These are phyloP conservation scores for Leucosporidium scottii DNA, from an alignment of 768 basidiomycete species.

Conservation along the genomic window DNA sequence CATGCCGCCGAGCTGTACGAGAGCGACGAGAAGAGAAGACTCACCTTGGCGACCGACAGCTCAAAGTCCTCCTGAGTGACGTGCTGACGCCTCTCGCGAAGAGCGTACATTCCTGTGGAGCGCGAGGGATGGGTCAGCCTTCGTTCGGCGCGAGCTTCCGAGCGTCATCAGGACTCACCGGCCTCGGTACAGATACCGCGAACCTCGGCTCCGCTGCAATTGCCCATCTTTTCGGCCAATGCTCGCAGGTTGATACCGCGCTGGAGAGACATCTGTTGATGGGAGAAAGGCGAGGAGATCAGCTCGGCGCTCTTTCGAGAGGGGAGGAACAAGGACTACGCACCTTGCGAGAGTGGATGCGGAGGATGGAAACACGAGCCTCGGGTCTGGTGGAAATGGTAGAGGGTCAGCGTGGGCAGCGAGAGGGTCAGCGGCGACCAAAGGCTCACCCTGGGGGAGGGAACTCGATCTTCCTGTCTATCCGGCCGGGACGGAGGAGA, in stretches of 20 bases:
- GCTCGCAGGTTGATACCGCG: conserved; percentile 94
- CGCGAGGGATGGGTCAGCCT: background rate
- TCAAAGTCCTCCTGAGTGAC: conserved; percentile 99
- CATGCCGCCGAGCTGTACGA: background rate
- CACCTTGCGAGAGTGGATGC: conserved; percentile 84
- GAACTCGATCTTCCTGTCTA: conserved; percentile 97
- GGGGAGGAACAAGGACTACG: no score
- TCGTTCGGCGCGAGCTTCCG: background rate
- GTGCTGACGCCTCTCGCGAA: conserved; percentile 89
- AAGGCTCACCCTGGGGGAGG: conserved; percentile 67
- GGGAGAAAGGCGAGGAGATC: background rate
- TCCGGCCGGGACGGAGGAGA: conserved; percentile 84
- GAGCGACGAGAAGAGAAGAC: conserved; percentile 25
- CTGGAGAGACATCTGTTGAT: conserved; percentile 82
- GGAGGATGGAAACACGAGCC: conserved; percentile 90
- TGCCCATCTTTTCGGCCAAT: conserved; percentile 98
- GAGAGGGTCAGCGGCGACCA: background rate
- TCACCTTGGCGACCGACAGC: conserved; percentile 91
- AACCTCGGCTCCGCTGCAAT: conserved; percentile 95
- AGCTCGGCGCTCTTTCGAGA: conserved; percentile 45
- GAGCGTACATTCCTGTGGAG: conserved; percentile 79
- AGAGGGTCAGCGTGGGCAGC: background rate
- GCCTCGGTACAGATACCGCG: conserved; percentile 95
- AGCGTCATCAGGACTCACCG: conserved; percentile 49
- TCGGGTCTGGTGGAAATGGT: conserved; percentile 53